Conservation (phyloP, 805 yeast genomes). For the Metschnikowia gelsemii region DNA sequence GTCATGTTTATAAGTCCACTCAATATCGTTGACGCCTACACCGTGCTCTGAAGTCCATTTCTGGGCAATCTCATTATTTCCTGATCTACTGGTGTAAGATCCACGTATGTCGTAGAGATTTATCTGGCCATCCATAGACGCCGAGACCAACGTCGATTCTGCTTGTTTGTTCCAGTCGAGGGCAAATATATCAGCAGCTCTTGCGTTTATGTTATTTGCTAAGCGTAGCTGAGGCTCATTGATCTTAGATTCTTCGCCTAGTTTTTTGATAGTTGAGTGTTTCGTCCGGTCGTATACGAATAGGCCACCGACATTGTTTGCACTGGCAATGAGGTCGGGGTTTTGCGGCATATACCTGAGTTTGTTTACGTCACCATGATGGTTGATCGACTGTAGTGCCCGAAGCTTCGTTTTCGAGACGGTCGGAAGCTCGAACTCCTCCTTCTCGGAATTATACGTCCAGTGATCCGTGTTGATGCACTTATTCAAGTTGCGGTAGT, state of each 20-base stretch:
- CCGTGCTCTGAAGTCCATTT: slow-evolving; percentile 10
- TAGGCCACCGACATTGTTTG: slow-evolving; percentile 63
- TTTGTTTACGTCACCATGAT: slow-evolving; percentile 69
- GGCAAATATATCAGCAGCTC: slow-evolving; percentile 59
- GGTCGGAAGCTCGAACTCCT: slow-evolving; percentile 39
- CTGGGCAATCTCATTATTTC: slow-evolving; percentile 3
- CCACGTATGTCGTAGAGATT: slow-evolving; percentile 66
- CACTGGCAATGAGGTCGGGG: slow-evolving; percentile 76
- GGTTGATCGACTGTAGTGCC: slow-evolving; percentile 58
- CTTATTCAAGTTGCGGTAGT: slow-evolving; percentile 30
- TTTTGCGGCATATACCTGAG: slow-evolving; percentile 80
- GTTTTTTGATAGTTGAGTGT: slow-evolving; percentile 46
- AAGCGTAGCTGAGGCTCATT: slow-evolving; percentile 53
- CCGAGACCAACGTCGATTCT: slow-evolving; percentile 61
- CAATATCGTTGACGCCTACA: slow-evolving; percentile 65
- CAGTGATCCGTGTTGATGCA: slow-evolving; percentile 39
- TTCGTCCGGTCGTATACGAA: slow-evolving; percentile 80
- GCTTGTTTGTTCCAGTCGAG: slow-evolving; percentile 68
- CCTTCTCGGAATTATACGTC: slow-evolving; percentile 38
- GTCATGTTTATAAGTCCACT: slow-evolving; percentile 66
- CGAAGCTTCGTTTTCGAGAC: slow-evolving; percentile 29
- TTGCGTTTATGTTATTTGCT: slow-evolving; percentile 23
- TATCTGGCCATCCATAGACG: slow-evolving; percentile 62
- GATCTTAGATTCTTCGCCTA: slow-evolving; percentile 28
- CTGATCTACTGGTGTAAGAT: slow-evolving; percentile 5